phyloP scores from a whole-genome alignment of 768 basidiomycete species.

The Amanita molliuscula region DNA sequence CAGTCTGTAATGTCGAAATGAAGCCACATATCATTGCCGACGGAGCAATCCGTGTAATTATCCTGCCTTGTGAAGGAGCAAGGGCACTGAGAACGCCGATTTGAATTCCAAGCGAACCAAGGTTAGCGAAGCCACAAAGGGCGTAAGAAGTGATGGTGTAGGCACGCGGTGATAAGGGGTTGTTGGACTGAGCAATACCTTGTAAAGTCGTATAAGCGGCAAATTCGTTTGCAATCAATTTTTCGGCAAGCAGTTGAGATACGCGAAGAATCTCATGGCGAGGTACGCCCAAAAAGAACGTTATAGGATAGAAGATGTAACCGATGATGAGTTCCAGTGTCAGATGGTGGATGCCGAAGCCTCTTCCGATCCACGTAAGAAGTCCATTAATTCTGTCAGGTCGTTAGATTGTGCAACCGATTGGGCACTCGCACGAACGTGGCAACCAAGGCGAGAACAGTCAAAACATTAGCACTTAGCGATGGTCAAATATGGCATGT shows the following conservation, averaged over 20 bases:
- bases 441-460: constrained; percentile 74
- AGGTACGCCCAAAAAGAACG: constrained; percentile 76
- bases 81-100: constrained; percentile 37
- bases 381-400: constrained; percentile 59
- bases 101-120: constrained; percentile 81
- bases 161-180: constrained; percentile 59
- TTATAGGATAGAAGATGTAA: constrained; percentile 82
- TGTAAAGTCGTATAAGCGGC: constrained; percentile 62
- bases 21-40: constrained; percentile 34
- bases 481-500: constrained; percentile 1
- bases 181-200: constrained; percentile 27
- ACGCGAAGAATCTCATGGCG: constrained; percentile 74
- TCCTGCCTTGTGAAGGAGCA: constrained; percentile 45
- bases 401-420: background rate
- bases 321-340: constrained; percentile 80
- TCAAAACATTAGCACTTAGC: constrained; percentile 69
- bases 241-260: constrained; percentile 73
- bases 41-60: constrained; percentile 58
- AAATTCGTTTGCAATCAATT: constrained; percentile 84
- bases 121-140: constrained; percentile 86
- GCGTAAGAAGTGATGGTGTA: constrained; percentile 81
- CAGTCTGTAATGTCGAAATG: constrained; percentile 25
- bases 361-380: constrained; percentile 81
- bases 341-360: constrained; percentile 73
- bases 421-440: constrained; percentile 20